Evolutionary conservation across 23 red algal species (phyloP), one percentile per base, ranked within the genome.

Genomic region (Gracilaria domingensis): DNA sequence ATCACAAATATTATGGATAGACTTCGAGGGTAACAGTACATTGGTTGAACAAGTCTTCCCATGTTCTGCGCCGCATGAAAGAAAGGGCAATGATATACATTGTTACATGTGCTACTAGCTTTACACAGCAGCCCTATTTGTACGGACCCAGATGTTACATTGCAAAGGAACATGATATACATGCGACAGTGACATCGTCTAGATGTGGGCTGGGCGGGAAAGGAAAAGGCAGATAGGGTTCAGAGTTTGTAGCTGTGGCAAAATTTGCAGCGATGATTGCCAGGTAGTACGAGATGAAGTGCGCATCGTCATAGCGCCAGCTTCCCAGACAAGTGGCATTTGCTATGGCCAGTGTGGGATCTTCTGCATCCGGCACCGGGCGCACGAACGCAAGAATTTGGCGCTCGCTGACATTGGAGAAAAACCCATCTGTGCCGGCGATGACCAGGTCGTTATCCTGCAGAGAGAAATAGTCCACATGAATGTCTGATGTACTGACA

Each of bases 351-450:
- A 98, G 82, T 18, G 85, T 86, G 4, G 75, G 24, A 74, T 98
- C 95, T 64, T 92, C 82, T 21, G 84, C 73, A 24, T 33, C 66
- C 23, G 62, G 60, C 60, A 93, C 84, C 35, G 95, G 95, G 2
- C 83, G 75, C 47, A 98, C 85, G 74, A 93, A 91, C 70, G 95
- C 95, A 37, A 98, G 76, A 39, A 98, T 85, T 47, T 98, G 95
- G 33, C 66, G 40, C 40, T 95, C 93, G 32, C 77, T 90, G 21
- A 95, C 79, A 35, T 91, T 95, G 38, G 86, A 55, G 39, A 95
- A 95, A 28, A 95, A 90, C 29, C 93, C 93, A 85, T 95, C 93
- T 37, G 76, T 91, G 8, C 73, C 93, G 51, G 87, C 86, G 18
- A 95, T 77, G n/a, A 95, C 33, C 6, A 90, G 45, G 58, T 95